phyloP scores from a whole-genome alignment of 805 yeast genomes.

The Yarrowia sp. region DNA sequence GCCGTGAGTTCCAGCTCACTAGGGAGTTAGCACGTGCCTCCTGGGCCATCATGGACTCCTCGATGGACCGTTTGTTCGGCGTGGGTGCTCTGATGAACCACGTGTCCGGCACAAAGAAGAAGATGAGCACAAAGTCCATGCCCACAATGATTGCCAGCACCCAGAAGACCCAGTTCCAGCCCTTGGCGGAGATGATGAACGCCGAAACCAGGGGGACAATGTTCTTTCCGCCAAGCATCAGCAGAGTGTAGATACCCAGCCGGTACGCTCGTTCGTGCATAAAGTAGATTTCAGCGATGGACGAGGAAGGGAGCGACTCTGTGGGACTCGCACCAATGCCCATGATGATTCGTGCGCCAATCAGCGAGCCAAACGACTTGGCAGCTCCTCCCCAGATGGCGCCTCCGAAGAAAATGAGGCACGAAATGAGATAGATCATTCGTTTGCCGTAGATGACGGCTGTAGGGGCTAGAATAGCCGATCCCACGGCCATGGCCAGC shows the following conservation, averaged over 20 bases:
- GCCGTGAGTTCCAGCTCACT: constrained; percentile 25
- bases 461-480: constrained; percentile 63
- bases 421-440: constrained; percentile 59
- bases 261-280: constrained; percentile 69
- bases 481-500: constrained; percentile 66
- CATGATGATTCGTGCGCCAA: constrained; percentile 64
- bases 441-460: constrained; percentile 66
- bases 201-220: constrained; percentile 64
- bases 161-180: constrained; percentile 70
- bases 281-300: constrained; percentile 67
- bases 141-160: constrained; percentile 62
- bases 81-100: constrained; percentile 66
- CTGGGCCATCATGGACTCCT: constrained; percentile 59
- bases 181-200: constrained; percentile 57
- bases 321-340: constrained; percentile 70
- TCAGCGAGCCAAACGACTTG: constrained; percentile 56
- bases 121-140: constrained; percentile 54
- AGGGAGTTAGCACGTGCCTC: constrained; percentile 49
- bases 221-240: constrained; percentile 68
- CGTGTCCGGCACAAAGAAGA: constrained; percentile 68
- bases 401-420: constrained; percentile 59
- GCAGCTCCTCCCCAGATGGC: constrained; percentile 63
- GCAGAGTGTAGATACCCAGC: constrained; percentile 63
- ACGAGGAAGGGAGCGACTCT: constrained; percentile 65
- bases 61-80: constrained; percentile 56